phyloP scores from a whole-genome alignment of 1,284 basidiomycete genomes.

The Heimioporus retisporus region DNA sequence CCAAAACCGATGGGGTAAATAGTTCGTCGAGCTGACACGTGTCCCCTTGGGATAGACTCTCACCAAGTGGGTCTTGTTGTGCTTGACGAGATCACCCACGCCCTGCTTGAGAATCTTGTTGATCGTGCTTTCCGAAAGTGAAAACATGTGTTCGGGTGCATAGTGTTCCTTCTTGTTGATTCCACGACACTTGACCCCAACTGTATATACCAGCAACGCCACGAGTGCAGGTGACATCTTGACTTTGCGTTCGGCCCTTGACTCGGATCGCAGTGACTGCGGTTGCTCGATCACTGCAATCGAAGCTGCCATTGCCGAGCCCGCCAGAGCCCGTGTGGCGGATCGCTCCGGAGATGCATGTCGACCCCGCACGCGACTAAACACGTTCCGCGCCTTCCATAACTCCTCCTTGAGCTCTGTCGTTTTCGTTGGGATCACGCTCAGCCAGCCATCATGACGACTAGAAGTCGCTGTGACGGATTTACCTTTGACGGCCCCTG shows the following conservation, averaged over 20 bases:
- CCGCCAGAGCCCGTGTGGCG: no score
- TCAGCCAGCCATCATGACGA: constrained; percentile 26
- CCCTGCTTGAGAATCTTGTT: constrained; percentile 71
- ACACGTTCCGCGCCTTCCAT: constrained; percentile 49
- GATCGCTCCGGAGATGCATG: no score
- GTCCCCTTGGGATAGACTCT: constrained; percentile 93
- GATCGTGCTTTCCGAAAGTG: constrained; percentile 90
- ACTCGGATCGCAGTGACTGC: constrained; percentile 21
- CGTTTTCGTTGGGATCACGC: not conserved
- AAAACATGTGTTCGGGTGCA: constrained; percentile 92
- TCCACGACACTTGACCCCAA: constrained; percentile 95
- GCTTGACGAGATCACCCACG: constrained; percentile 87
- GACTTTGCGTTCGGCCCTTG: constrained; percentile 48
- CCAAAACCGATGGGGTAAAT: constrained; percentile 93
- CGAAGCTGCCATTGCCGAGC: no score
- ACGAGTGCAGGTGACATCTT: constrained; percentile 84
- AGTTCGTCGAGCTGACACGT: constrained; percentile 90
- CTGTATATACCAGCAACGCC: constrained; percentile 91
- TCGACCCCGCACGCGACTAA: no score
- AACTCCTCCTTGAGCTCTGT: constrained; percentile 46
- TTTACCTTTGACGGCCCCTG: constrained; percentile 40
- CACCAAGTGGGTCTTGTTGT: constrained; percentile 89
- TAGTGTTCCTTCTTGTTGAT: constrained; percentile 94
- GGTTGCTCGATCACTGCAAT: no score
- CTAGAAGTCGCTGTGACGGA: constrained; percentile 5